These are phyloP conservation scores for Sphagnurus paluster DNA, from an alignment of 1,284 basidiomycete species.

Conservation along the genomic window DNA sequence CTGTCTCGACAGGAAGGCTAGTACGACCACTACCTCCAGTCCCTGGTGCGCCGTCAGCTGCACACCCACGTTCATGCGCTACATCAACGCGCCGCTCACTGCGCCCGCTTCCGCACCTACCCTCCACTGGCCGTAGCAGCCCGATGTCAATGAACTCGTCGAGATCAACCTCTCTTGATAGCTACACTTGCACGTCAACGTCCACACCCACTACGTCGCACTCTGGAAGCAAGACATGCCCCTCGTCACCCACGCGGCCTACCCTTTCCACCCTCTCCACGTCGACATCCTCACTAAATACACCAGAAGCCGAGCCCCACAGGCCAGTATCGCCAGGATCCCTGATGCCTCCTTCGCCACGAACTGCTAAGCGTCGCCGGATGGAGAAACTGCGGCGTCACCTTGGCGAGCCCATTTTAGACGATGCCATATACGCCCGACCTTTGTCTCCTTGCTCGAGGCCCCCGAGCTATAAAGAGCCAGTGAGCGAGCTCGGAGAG, in stretches of 20 bases:
- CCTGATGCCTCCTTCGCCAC: constrained; percentile 25
- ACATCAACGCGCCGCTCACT: neutral
- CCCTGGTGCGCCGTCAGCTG: constrained; percentile 6
- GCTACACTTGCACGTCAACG: too few relatives aligned
- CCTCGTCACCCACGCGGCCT: too few relatives aligned
- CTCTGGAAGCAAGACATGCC: too few relatives aligned
- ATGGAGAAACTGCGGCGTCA: constrained; percentile 32
- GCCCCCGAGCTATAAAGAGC: neutral
- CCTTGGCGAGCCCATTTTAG: constrained; percentile 30
- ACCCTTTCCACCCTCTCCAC: too few relatives aligned
- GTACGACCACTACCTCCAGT: constrained; percentile 17
- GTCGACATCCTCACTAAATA: constrained; percentile 12
- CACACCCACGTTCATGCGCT: constrained; percentile 1
- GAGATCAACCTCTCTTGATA: too few relatives aligned
- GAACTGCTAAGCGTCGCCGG: constrained; percentile 26
- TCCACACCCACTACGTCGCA: too few relatives aligned
- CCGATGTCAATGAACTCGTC: too few relatives aligned
- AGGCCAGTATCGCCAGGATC: constrained; percentile 11
- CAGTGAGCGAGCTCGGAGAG: constrained; percentile 10
- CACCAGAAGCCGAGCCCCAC: constrained; percentile 2
- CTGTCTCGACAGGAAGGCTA: neutral
- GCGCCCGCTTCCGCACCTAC: constrained; percentile 16
- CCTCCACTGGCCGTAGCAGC: too few relatives aligned
- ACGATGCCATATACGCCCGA: constrained; percentile 22
- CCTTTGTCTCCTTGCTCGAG: constrained; percentile 2